These are phyloP conservation scores for Leucogyrophana mollusca DNA, from an alignment of 768 basidiomycete genomes.

Conservation along the genomic window DNA sequence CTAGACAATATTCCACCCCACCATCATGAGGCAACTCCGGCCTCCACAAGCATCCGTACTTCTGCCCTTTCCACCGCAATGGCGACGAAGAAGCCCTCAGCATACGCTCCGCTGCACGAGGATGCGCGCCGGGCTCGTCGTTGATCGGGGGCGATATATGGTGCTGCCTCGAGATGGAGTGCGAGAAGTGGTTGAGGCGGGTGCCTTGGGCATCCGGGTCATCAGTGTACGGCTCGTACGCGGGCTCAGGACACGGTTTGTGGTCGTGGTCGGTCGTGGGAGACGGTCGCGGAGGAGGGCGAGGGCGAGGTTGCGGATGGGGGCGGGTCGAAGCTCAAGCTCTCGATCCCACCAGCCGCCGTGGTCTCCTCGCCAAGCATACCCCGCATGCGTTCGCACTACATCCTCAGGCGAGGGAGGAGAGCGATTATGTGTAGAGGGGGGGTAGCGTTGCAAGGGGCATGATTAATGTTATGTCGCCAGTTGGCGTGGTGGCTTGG, in stretches of 20 bases:
- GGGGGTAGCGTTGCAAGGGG: conserved; percentile 73
- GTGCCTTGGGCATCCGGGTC: conserved; percentile 65
- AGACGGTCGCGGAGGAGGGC: conserved; percentile 52
- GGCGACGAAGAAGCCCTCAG: too few relatives aligned
- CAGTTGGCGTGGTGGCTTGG: conserved; percentile 1
- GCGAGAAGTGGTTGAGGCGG: conserved; percentile 78
- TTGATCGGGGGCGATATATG: conserved; percentile 90
- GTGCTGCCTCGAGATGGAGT: conserved; percentile 85
- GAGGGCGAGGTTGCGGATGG: conserved; percentile 48
- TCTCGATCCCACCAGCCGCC: conserved; percentile 42
- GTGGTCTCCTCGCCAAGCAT: conserved; percentile 65
- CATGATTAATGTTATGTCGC: conserved; percentile 11
- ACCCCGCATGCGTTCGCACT: conserved; percentile 74
- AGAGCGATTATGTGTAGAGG: conserved; percentile 74
- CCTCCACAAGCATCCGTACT: too few relatives aligned
- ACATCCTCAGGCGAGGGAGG: conserved; percentile 67
- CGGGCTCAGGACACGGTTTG: conserved; percentile 28
- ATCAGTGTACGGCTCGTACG: conserved; percentile 65
- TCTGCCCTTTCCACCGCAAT: too few relatives aligned
- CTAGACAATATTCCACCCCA: too few relatives aligned
- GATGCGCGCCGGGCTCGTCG: conserved; percentile 91
- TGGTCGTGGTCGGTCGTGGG: conserved; percentile 15
- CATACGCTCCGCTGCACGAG: too few relatives aligned
- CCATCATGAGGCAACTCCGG: too few relatives aligned
- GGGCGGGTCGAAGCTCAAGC: conserved; percentile 54